Percentiles rank a stretch among this genome's conserved stretches.
phyloP scores from a whole-genome alignment of 345 rosid species.

The Erucastrum elatum region DNA sequence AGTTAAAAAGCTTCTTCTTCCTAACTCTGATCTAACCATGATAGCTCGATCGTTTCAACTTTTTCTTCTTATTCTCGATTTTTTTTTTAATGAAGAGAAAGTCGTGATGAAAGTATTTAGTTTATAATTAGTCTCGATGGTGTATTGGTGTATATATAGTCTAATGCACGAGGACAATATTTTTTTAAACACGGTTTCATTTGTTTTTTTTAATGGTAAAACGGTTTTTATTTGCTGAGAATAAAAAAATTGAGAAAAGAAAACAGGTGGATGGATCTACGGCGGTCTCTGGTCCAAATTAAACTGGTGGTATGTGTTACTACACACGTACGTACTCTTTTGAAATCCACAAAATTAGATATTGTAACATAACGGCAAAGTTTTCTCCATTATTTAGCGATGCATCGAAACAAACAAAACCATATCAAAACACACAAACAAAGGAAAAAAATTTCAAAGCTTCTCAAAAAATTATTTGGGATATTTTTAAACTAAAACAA shows the following conservation, averaged over 20 bases:
- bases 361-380: conserved; percentile 19
- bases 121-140: conserved; percentile 3
- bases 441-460: not conserved
- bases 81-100: conserved; percentile 4
- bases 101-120: conserved; percentile 7
- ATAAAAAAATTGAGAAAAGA: not conserved
- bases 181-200: conserved; percentile 26
- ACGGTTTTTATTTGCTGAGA: conserved; percentile 33
- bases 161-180: not conserved
- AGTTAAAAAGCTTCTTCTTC: conserved; percentile 12
- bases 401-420: not conserved
- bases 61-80: conserved; percentile 21
- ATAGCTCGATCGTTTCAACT: not conserved
- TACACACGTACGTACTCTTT: conserved; percentile 29
- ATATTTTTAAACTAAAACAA: too few species aligned
- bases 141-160: conserved; percentile 24
- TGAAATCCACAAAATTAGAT: conserved; percentile 24
- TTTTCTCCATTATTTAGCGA: conserved; percentile 12
- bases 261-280: conserved; percentile 20
- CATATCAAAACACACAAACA: not conserved
- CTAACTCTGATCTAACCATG: conserved; percentile 39
- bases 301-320: conserved; percentile 20
- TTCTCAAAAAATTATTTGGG: too few species aligned
- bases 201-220: too few species aligned
- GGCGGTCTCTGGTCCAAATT: conserved; percentile 25